phyloP scores from a whole-genome alignment of 176 grass and related monocot genomes.

The Urochloa ruziziensis region DNA sequence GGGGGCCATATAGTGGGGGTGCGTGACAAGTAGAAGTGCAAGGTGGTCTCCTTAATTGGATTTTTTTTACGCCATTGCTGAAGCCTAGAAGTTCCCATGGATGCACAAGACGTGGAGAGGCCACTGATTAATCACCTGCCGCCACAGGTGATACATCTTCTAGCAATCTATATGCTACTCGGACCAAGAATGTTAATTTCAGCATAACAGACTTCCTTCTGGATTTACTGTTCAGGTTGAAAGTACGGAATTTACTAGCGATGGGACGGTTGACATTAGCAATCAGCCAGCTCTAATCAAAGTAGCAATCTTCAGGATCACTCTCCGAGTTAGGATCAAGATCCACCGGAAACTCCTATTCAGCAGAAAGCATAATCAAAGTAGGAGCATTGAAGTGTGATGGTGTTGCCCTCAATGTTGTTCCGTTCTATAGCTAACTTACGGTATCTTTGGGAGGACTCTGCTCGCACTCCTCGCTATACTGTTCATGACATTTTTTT shows the following conservation, averaged over 20 bases:
- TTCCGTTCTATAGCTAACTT: no score
- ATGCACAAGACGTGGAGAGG: background rate
- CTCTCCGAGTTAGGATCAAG: no score
- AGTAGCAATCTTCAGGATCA: no score
- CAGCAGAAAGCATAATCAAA: no score
- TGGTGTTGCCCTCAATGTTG: no score
- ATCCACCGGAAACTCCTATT: no score
- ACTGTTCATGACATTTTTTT: no score
- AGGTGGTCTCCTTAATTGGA: background rate
- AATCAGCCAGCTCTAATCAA: background rate
- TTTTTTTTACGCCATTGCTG: background rate
- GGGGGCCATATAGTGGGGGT: no score
- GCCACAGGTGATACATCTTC: background rate
- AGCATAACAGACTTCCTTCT: background rate
- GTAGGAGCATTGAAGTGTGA: no score
- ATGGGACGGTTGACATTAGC: conserved; percentile 1
- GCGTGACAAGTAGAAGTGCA: background rate
- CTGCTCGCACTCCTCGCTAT: no score
- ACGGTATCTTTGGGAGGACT: no score
- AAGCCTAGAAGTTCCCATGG: background rate
- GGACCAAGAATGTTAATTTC: background rate
- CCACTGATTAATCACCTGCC: background rate
- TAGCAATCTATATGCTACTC: no score
- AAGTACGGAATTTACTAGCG: background rate
- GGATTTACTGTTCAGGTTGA: background rate